phyloP scores from a whole-genome alignment of 1,139 yeast species.

The Zhuliangozyma parablackwelliae region DNA sequence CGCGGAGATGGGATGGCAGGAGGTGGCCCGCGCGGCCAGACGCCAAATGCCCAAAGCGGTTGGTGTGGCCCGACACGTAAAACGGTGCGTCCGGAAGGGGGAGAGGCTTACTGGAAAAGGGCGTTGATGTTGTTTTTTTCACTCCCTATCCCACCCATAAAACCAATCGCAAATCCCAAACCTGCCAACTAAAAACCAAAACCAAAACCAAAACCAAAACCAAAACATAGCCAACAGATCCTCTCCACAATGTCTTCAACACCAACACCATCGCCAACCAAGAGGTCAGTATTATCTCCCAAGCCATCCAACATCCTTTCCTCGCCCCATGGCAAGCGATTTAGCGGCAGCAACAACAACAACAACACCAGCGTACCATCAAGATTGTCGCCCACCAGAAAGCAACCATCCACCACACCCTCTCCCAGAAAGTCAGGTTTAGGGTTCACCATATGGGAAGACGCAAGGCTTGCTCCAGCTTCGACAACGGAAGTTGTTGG shows the following conservation, averaged over 20 bases:
- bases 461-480: slow-evolving; percentile 13
- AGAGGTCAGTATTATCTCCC: slow-evolving; percentile 31
- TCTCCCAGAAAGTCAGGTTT: slow-evolving; percentile 15
- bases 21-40: no score
- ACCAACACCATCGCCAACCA: slow-evolving; percentile 23
- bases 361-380: background rate
- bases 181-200: no score
- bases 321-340: slow-evolving; percentile 21
- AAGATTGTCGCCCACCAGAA: slow-evolving; percentile 7
- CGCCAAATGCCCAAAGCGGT: no score
- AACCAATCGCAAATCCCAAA: no score
- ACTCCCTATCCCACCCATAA: no score
- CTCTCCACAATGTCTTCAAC: slow-evolving; percentile 17
- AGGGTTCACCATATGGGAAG: slow-evolving; percentile 37
- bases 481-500: slow-evolving; percentile 9
- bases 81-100: no score
- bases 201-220: no score
- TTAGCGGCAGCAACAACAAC: slow-evolving; percentile 3
- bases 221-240: no score
- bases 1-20: no score
- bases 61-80: no score
- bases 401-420: slow-evolving; percentile 8
- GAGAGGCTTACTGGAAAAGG: no score
- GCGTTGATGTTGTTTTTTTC: no score
- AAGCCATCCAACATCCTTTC: slow-evolving; percentile 24